Evolutionary conservation across 148 eudicot species (phyloP).

Genomic region (Tetragonia tetragonoides): DNA sequence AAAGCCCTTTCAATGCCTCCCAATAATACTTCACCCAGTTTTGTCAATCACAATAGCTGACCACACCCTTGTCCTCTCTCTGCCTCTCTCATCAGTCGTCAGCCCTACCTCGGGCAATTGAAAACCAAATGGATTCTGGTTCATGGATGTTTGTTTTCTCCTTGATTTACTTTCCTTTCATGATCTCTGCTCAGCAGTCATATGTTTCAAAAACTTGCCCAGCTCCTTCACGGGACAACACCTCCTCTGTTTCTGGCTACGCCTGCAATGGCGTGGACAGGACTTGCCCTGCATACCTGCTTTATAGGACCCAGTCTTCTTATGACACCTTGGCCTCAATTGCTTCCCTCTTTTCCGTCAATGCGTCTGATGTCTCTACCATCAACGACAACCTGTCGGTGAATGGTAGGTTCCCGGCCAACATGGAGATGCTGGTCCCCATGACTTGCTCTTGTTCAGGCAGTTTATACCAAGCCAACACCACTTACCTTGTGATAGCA

Average conservation of each 20-base stretch:
- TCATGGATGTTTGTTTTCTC: constrained; percentile 10
- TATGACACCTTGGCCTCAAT: constrained; percentile 57
- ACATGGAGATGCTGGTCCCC: constrained; percentile 58
- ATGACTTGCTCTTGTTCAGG: constrained; percentile 72
- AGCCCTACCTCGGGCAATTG: not conserved
- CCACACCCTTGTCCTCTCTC: not conserved
- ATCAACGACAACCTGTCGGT: constrained; percentile 47
- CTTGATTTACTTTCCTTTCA: constrained; percentile 13
- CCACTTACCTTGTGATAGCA: constrained; percentile 30
- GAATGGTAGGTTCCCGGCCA: constrained; percentile 30
- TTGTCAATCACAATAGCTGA: not conserved
- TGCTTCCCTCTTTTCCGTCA: constrained; percentile 39
- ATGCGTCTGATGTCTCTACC: constrained; percentile 39
- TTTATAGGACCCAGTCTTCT: constrained; percentile 52
- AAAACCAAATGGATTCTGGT: constrained; percentile 14
- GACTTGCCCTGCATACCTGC: constrained; percentile 65
- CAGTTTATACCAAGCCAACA: constrained; percentile 57
- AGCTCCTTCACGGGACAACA: constrained; percentile 14
- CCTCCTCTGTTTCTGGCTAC: constrained; percentile 61
- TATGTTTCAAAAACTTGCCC: constrained; percentile 43
- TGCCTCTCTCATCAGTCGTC: not conserved
- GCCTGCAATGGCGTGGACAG: constrained; percentile 61
- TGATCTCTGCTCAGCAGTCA: constrained; percentile 60
- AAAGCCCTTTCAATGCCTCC: not conserved
- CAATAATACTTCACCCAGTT: not conserved